Percentiles rank a stretch among this genome's conserved stretches.
Conservation (phyloP, 2,329 filamentous ascomycete species). For the Fonsecaea erecta region DNA sequence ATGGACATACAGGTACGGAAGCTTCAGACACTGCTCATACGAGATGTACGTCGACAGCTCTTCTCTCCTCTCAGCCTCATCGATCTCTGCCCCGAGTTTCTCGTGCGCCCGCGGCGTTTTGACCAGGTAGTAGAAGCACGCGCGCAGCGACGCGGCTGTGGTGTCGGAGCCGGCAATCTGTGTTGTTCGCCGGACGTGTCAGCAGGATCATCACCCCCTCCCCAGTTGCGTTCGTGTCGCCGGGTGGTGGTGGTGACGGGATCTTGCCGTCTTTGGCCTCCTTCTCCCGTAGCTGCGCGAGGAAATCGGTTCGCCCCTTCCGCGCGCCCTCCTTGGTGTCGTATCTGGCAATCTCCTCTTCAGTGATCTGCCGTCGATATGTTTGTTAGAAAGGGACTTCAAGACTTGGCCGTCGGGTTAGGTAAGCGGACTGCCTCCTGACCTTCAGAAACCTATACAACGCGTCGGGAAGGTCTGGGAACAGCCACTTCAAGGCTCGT, state of each 20-base stretch:
- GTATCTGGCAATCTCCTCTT: constrained; percentile 25
- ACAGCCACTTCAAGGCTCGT: constrained; percentile 6
- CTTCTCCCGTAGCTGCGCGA: constrained; percentile 25
- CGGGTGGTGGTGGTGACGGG: too few species aligned
- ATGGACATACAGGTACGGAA: constrained; percentile 21
- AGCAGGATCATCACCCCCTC: too few species aligned
- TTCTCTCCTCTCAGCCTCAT: constrained; percentile 14
- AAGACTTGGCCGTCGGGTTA: not conserved
- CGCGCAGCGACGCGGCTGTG: constrained; percentile 72
- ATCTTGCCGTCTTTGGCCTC: constrained; percentile 22
- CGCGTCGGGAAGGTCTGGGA: constrained; percentile 13
- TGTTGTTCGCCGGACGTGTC: too few species aligned
- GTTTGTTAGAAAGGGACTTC: not conserved
- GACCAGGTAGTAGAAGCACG: constrained; percentile 74
- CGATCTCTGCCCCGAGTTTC: constrained; percentile 26
- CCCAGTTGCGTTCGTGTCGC: too few species aligned
- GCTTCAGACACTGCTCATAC: constrained; percentile 22
- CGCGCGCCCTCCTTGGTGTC: constrained; percentile 8
- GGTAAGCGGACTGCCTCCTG: not conserved
- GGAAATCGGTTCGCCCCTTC: constrained; percentile 24
- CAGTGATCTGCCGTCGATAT: constrained; percentile 14
- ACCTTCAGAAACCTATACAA: constrained; percentile 21
- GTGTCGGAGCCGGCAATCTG: constrained; percentile 71
- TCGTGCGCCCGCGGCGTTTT: constrained; percentile 57
- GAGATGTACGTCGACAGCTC: constrained; percentile 17